Evolutionary conservation across 2,329 filamentous ascomycete genomes (phyloP).

Genomic region (Ampelomyces quisqualis): DNA sequence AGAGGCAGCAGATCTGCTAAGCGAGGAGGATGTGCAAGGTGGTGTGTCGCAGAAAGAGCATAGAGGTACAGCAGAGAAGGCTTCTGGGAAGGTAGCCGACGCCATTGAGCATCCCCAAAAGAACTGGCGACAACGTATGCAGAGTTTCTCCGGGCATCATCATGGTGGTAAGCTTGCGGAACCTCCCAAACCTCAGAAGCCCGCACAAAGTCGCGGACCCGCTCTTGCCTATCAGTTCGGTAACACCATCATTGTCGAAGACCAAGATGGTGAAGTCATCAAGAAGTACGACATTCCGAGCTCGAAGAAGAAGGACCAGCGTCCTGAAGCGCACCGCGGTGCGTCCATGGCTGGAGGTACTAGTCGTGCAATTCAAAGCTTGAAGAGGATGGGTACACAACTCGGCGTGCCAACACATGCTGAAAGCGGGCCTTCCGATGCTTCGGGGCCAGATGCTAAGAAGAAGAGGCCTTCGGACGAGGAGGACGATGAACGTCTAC

Average conservation of each 20-base stretch:
- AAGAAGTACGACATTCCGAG: conserved; percentile 77
- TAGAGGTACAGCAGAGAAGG: conserved; percentile 43
- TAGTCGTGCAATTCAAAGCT: conserved; percentile 46
- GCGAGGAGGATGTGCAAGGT: conserved; percentile 50
- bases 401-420: conserved; percentile 45
- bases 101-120: conserved; percentile 42
- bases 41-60: conserved; percentile 53
- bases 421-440: conserved; percentile 27
- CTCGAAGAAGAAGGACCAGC: conserved; percentile 43
- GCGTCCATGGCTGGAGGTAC: conserved; percentile 34
- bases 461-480: conserved; percentile 45
- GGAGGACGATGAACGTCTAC: conserved; percentile 68
- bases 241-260: conserved; percentile 86
- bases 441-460: conserved; percentile 19
- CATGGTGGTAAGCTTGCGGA: conserved; percentile 43
- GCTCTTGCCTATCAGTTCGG: conserved; percentile 85
- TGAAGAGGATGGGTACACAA: conserved; percentile 57
- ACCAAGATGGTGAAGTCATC: conserved; percentile 82
- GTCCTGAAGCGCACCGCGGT: conserved; percentile 32
- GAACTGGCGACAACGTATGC: conserved; percentile 49
- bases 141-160: conserved; percentile 47
- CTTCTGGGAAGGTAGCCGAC: conserved; percentile 42
- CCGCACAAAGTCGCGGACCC: conserved; percentile 58
- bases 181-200: conserved; percentile 34
- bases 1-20: conserved; percentile 56